Evolutionary conservation across 257 asterid genomes (phyloP).

Genomic region (Solanum phureja): DNA sequence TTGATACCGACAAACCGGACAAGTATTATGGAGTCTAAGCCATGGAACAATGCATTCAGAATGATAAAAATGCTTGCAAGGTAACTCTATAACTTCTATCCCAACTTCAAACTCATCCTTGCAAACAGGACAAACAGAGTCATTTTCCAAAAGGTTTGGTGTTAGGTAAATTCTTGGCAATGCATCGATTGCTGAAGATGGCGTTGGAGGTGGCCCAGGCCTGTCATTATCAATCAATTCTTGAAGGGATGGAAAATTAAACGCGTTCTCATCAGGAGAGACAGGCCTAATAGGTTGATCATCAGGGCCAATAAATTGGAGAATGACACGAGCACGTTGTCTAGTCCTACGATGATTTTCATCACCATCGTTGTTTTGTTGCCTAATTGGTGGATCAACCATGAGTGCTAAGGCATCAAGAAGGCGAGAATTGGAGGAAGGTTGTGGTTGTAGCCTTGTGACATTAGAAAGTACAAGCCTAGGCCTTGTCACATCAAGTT

Average conservation of each 20-base stretch:
- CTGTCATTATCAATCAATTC: slow-evolving; percentile 27
- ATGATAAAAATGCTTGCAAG: slow-evolving; percentile 80
- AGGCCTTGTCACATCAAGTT: slow-evolving; percentile 59
- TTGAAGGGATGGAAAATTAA: slow-evolving; percentile 2
- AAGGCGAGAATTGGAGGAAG: slow-evolving; percentile 24
- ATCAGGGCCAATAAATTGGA: slow-evolving; percentile 55
- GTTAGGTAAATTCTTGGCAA: slow-evolving; percentile 38
- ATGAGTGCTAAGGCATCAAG: slow-evolving; percentile 41
- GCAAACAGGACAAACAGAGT: slow-evolving; percentile 66
- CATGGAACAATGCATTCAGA: slow-evolving; percentile 71
- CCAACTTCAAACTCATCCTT: slow-evolving; percentile 79
- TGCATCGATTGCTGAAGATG: slow-evolving; percentile 27
- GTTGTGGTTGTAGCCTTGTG: slow-evolving; percentile 11
- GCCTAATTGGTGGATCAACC: slow-evolving; percentile 30
- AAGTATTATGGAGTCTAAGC: slow-evolving; percentile 58
- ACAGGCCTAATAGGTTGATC: slow-evolving; percentile 24
- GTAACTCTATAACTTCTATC: slow-evolving; percentile 48
- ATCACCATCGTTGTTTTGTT: not conserved
- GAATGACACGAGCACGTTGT: slow-evolving; percentile 33
- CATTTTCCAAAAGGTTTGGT: slow-evolving; percentile 21
- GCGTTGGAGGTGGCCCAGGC: slow-evolving; percentile 36
- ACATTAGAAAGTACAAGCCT: slow-evolving; percentile 19
- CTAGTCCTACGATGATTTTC: not conserved
- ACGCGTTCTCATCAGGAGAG: slow-evolving; percentile 10
- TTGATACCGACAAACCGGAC: slow-evolving; percentile 76